A percentile compares a stretch with the other conserved stretches of the same genome.
These are phyloP conservation scores for Aureobasidium sp. DNA, from an alignment of 2,329 filamentous ascomycete species.

Conservation along the genomic window DNA sequence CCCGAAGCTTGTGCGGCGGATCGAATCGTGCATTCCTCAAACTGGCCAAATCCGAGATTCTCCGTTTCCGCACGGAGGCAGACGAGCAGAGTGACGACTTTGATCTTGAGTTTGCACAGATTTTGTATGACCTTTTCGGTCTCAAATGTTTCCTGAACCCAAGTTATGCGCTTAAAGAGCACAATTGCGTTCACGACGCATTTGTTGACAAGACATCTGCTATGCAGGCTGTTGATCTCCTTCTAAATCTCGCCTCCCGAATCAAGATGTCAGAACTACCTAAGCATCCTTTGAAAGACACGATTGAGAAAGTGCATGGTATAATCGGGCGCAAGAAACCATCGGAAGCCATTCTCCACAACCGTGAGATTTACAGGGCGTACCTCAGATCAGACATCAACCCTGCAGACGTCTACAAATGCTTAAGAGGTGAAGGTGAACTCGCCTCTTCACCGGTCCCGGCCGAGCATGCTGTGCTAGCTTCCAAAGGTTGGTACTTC, in stretches of 20 bases:
- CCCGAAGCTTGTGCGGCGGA: slow-evolving; percentile 76
- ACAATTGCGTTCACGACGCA: slow-evolving; percentile 66
- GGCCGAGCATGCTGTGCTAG: slow-evolving; percentile 61
- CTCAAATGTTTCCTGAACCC: slow-evolving; percentile 52
- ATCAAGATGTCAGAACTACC: slow-evolving; percentile 86
- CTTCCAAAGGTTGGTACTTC: slow-evolving; percentile 85
- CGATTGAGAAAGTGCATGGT: slow-evolving; percentile 89
- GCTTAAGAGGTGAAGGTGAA: slow-evolving; percentile 71
- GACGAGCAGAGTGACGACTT: slow-evolving; percentile 65
- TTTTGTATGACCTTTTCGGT: slow-evolving; percentile 76
- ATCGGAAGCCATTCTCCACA: slow-evolving; percentile 75
- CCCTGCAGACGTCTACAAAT: slow-evolving; percentile 69
- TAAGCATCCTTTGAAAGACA: slow-evolving; percentile 82
- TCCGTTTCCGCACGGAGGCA: slow-evolving; percentile 48
- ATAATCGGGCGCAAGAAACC: slow-evolving; percentile 72
- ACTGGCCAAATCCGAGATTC: slow-evolving; percentile 77
- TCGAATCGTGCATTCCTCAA: slow-evolving; percentile 85
- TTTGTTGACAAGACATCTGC: slow-evolving; percentile 75
- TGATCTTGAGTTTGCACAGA: slow-evolving; percentile 79
- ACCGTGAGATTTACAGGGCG: slow-evolving; percentile 72
- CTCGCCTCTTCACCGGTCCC: slow-evolving; percentile 58
- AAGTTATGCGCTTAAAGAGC: slow-evolving; percentile 49
- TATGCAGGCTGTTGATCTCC: slow-evolving; percentile 72
- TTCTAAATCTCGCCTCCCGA: slow-evolving; percentile 71
- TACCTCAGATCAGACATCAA: slow-evolving; percentile 80